phyloP scores from a whole-genome alignment of 202 grass and related monocot genomes.

The Setaria viridis region DNA sequence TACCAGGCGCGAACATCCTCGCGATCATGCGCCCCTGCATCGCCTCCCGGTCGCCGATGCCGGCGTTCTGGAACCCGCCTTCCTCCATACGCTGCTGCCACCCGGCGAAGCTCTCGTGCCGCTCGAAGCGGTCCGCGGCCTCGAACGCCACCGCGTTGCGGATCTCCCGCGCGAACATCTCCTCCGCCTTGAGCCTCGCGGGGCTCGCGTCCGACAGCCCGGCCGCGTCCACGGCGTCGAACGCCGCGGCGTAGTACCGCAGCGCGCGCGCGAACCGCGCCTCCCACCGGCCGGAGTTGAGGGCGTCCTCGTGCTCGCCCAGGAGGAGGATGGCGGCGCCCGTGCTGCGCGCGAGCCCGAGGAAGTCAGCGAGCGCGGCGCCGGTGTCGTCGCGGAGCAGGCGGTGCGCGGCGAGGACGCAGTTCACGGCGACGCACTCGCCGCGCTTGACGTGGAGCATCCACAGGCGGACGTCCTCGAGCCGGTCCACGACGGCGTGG shows the following conservation, averaged over 20 bases:
- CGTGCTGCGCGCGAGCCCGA: slow-evolving; percentile 70
- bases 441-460: slow-evolving; percentile 95
- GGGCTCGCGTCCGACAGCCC: slow-evolving; percentile 47
- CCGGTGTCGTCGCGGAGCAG: slow-evolving; percentile 70
- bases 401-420: slow-evolving; percentile 68
- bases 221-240: slow-evolving; percentile 67
- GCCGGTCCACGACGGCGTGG: slow-evolving; percentile 85
- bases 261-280: slow-evolving; percentile 61
- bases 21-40: slow-evolving; percentile 79
- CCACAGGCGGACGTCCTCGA: slow-evolving; percentile 96
- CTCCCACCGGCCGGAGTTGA: slow-evolving; percentile 70
- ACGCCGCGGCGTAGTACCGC: slow-evolving; percentile 71
- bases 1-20: slow-evolving; percentile 76
- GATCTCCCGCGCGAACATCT: slow-evolving; percentile 94
- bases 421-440: slow-evolving; percentile 89
- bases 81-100: slow-evolving; percentile 80
- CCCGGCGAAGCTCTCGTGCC: slow-evolving; percentile 73
- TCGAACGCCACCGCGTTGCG: slow-evolving; percentile 81
- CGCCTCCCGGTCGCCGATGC: slow-evolving; percentile 75
- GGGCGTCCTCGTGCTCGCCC: slow-evolving; percentile 72
- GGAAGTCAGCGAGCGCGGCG: slow-evolving; percentile 61
- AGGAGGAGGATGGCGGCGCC: slow-evolving; percentile 68
- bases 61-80: slow-evolving; percentile 62
- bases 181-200: slow-evolving; percentile 78
- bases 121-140: slow-evolving; percentile 61